Evolutionary conservation across 106 monocot species (phyloP), one percentile per base, ranked within the genome.

Genomic region (Platanthera guangdongensis): DNA sequence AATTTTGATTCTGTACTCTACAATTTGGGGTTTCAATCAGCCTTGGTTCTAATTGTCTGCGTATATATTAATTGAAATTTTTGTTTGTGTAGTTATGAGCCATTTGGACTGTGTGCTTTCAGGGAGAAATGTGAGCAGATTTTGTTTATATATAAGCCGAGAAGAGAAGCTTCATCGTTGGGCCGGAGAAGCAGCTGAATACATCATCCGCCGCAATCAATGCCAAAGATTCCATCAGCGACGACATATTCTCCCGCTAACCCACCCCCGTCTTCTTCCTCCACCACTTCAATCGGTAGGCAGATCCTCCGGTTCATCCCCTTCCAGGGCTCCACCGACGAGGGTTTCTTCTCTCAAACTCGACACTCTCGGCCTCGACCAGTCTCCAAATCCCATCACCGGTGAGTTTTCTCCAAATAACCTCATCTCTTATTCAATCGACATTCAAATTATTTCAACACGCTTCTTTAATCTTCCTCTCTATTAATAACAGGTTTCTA

Each of bases 321-420:
- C 52, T 84, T 97, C 25, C 79, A 89, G 52, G 85, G 91, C 84
- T 52, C 73, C 11, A 91, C 85, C 11, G 91, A 94, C 52, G 87
- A 89, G 54, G 91, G 94, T 5, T 97, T 97, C 94, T 10, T 78
- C 86, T 46, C 89, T 97, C 75, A 97, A 97, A 80, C 91, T 97
- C 75, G 91, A 97, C 75, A 79, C 82, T n/a, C 70, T 97, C 22
- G 78, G 89, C 68, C 79, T 85, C 83, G 97, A 97, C 53, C 83
- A 93, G 48, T 91, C 97, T 19, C 97, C 97, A 12, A 73, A 91
- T 49, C 50, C 74, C 25, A 86, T 97, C 70, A 88, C 83, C 3
- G 94, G 97, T 77, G 21, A 32, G 63, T 52, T 16, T 75, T 32
- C n/a, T 9, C 28, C 14, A 7, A 0, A 14, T 9, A 9, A 30